Evolutionary conservation across 768 basidiomycete species (phyloP), one percentile per base, ranked within the genome.

Genomic region (Rhizopogon rudus): DNA sequence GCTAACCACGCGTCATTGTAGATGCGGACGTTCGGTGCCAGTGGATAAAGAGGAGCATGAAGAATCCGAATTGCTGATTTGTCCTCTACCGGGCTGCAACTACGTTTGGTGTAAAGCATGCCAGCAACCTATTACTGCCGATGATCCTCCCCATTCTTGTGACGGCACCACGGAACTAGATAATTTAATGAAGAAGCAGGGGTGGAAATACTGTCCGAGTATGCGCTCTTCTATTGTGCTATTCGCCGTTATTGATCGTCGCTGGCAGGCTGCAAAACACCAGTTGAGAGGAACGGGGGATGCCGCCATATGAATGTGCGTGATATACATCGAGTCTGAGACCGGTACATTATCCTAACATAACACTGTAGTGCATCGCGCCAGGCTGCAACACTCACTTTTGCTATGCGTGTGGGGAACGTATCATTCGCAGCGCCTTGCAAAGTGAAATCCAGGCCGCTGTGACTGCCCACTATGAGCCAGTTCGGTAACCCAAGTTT

Each of bases 151-250:
- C 52, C 81, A 84, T 63, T 80, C 80, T 0, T 87, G 85, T 63
- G 83, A 84, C 54, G 82, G 81, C 3, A 72, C 79, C 13, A 71
- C 72, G 2, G 84, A 86, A 60, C 71, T 86, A 6, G 73, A 77
- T 3, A 67, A 76, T 50, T 56, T 83, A 44, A 81, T 84, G 79
- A 63, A 69, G 37, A 57, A 71, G 60, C 68, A 73, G 16, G 84
- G 84, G 5, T 87, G 85, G 86, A 82, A 80, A 57, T 75, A 77
- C 51, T 87, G 86, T 63, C 82, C 86, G 55, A 81, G 85, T 72
- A 60, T 49, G 73, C 58, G 10, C n/a, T 14, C 45, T 25, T 53
- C n/a, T 25, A 20, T 40, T 9, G n/a, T 1, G 12, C 7, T 35
- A 25, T 25, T 6, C 14, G 16, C 42, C n/a, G 25, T 43, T 29